Base-by-base conservation (phyloP, 2,329 filamentous ascomycete genomes). In the Aspergillus unguis region DNA sequence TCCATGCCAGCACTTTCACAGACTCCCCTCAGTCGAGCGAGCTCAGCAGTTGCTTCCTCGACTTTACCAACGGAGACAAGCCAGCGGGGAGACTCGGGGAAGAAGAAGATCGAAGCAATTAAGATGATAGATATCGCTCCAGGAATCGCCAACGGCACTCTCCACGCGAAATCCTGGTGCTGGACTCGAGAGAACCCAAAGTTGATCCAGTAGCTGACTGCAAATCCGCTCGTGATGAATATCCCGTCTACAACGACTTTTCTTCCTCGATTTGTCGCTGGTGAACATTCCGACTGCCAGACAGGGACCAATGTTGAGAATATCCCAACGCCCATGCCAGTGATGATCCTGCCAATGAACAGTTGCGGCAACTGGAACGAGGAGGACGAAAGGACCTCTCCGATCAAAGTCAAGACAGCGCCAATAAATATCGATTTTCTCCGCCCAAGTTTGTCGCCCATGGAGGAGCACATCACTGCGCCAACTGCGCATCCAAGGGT, bases 21-120 rank as follows among this genome's bases (percentile, higher is more conserved):
- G 44, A 7, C 28, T 11, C 35, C 47, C 42, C 26, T 55, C 31
- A 8, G 54, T 0, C 47, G 46, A 0, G 63, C 41, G 17, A 54
- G 53, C 6, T 52, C 27, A 6, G 58, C 54, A 5, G 29, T 43
- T 3, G 65, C 66, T 52, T 63, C 58, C 10, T 65, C 59, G 7
- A 56, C 40, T 2, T 57, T 54, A 26, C 59, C 60, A 7, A 55
- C 51, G 9, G 56, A 53, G 25, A 64, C 60, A 3, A 70, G 57
- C 67, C 65, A 70, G 10, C 65, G 63, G 9, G 66, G 66, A 6
- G 67, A 67, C 48, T 72, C 68, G 0, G 68, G 69, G 17, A 70
- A 57, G 44, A 59, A 60, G 10, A 66, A 59, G n/a, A 68, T 58
- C 17, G 58, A 60, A 17, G 45, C 38, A n/a, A 59, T 54, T 1